Evolutionary conservation across 371 early-diverging fungal species (phyloP), one percentile per base, ranked within the genome.

Genomic region (Basidiobolus meristosporus): DNA sequence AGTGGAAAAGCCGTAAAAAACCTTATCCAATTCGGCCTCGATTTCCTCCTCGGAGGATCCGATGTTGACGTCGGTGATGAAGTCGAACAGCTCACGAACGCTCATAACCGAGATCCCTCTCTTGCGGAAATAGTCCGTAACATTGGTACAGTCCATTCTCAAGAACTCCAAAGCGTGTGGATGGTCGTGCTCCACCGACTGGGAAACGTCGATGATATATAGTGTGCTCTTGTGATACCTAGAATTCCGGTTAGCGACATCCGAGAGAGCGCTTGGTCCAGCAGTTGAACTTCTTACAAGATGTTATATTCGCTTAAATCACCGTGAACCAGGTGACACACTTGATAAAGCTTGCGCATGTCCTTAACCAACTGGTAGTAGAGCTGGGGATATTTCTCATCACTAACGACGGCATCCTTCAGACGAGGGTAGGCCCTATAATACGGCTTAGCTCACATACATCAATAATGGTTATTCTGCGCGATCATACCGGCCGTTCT

Each of bases 261-360:
- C n/a, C n/a, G 18, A 28, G 7, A 36, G 16, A 11, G 20, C n/a
- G n/a, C n/a, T 2, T 17, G 10, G 22, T n/a, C 14, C 20, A 31
- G 6, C 18, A 4, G 15, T 30, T 35, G 20, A 29, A 7, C 41
- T 2, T 60, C 68, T 56, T 61, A 89, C 57, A 99, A 63, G 18
- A 99, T 68, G 55, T 99, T 99, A 63, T 98, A 99, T 66, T 98
- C 99, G 57, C 83, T 82, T 41, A 99, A 66, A 79, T 99, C 99
- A 17, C 97, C 98, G 56, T 99, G 99, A 3, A 99, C 96, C 11
- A 99, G 63, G 18, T 74, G 71, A 56, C 98, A 96, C 9, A 78
- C 80, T 48, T 90, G 80, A 62, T 92, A 99, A 77, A 99, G 79
- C 35, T 69, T 77, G 47, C 91, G 79, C 61, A 99, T 79, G 48